These are phyloP conservation scores for Termitomyces sp. DNA, from an alignment of 768 basidiomycete species.

Conservation along the genomic window DNA sequence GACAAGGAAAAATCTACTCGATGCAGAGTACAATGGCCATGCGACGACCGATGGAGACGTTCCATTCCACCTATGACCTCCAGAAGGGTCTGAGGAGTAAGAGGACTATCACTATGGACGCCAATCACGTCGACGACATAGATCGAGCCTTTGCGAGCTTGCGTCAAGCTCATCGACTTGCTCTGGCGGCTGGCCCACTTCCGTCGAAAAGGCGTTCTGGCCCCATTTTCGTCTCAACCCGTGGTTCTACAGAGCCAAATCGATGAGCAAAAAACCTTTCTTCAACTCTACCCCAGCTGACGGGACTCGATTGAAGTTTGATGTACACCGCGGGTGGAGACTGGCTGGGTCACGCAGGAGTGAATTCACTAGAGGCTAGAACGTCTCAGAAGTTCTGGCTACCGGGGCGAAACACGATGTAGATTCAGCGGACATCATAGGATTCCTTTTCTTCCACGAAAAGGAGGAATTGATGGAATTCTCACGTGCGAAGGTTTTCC, in stretches of 20 bases:
- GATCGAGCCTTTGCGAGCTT: conserved; percentile 34
- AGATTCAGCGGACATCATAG: conserved; percentile 31
- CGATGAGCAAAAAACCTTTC: conserved; percentile 18
- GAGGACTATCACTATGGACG: conserved; percentile 26
- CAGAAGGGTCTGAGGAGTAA: conserved; percentile 22
- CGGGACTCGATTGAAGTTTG: conserved; percentile 20
- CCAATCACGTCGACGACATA: conserved; percentile 32
- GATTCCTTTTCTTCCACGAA: conserved; percentile 39
- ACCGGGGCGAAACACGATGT: conserved; percentile 29
- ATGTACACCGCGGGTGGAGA: conserved; percentile 38
- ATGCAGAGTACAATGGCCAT: conserved; percentile 31
- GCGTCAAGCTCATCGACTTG: conserved; percentile 33
- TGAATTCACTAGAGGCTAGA: conserved; percentile 45
- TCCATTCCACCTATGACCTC: conserved; percentile 20
- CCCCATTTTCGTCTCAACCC: conserved; percentile 30
- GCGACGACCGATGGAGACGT: conserved; percentile 33
- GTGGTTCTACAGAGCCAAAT: conserved; percentile 31
- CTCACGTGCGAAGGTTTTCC: conserved; percentile 27
- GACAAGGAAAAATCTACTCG: conserved; percentile 27
- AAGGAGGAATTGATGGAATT: conserved; percentile 34
- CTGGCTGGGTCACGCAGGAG: conserved; percentile 36
- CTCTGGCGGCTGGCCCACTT: conserved; percentile 27
- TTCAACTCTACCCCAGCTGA: background rate
- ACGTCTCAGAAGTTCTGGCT: conserved; percentile 32
- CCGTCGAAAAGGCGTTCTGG: conserved; percentile 33